Evolutionary conservation across 192 early-diverging fungal genomes (phyloP), one percentile per base, ranked within the genome.

Genomic region (Lobosporangium transversale): DNA sequence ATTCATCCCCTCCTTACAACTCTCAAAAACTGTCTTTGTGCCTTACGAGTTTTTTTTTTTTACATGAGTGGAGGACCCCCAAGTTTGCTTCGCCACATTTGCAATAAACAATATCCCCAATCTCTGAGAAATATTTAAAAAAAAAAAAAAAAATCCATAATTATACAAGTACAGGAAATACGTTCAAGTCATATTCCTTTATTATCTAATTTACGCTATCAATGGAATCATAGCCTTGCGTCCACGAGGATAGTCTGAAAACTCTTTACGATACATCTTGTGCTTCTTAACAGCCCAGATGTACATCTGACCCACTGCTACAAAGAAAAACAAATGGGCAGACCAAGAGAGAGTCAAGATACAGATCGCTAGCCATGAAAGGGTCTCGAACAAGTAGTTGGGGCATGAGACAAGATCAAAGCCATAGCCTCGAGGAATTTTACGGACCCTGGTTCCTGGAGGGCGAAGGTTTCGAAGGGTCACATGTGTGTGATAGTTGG

Each of bases 281-380:
- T 97, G 95, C 86, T 98, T 98, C 88, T 98, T 98, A 71, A 95
- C 62, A 7, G 97, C 97, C 97, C 97, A 98, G 11, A 92, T 30
- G 65, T 92, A 93, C 96, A 97, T 97, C 79, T 97, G 90, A 51
- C 81, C 91, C 18, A 86, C 82, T 29, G 88, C 89, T 52, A 91
- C 88, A 33, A 87, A 75, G 53, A 88, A 84, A 63, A 94, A 93
- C 36, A 92, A 63, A 51, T 88, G 74, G 12, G 88, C 85, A 49
- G 62, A 48, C 57, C 50, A 73, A 32, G 88, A 90, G 66, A 91
- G 89, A 21, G 93, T 94, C 68, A 97, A 74, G 49, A 85, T 71
- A 30, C 87, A 80, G 58, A 97, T 67, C 33, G 88, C 86, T 18
- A 87, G 66, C 97, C 97, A 98, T 21, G 87, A 92, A 24, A 94